Base-by-base conservation (phyloP, 2,329 filamentous ascomycete species). In the Xylaria sp. region DNA sequence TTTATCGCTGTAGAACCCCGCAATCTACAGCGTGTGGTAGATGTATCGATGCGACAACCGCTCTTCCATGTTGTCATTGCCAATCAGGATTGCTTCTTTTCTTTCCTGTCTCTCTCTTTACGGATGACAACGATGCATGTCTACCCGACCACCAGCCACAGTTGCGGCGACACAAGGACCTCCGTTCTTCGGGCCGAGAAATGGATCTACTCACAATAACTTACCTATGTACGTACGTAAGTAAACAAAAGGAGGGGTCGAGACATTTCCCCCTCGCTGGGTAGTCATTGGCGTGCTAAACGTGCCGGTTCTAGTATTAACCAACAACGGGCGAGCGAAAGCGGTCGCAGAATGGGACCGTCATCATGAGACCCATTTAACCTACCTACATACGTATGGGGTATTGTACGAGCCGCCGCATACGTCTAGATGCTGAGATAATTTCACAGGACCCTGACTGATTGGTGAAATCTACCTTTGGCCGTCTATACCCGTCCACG, bases 361-460 rank as follows among this genome's bases (percentile, higher is more conserved):
- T 30, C 25, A 52, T 52, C 57, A 43, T 30, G n/a, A 58, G 63
- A 55, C 63, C 46, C 57, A 25, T 52, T 12, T 41, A 28, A 52
- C 15, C 48, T 52, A 1, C 4, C n/a, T 50, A 28, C 28, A n/a
- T 34, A 30, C 4, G 18, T 36, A 34, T 18, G 32, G 34, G 23
- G 18, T 18, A 10, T 9, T 8, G 7, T 20, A 13, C 39, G n/a
- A n/a, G 20, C 23, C 41, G 13, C 15, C 52, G 25, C 20, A 57
- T 66, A 52, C 25, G 52, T 52, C 25, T 18, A 4, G 18, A 28
- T 48, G 13, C 36, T 58, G 52, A 41, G 41, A 39, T 23, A 28
- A 32, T 12, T n/a, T n/a, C n/a, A n/a, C n/a, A 52, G 20, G 34
- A 15, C 34, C 13, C 12, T 12, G 30, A 36, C 34, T 36, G 50